These are phyloP conservation scores for Boletus bicolor DNA, from an alignment of 768 basidiomycete genomes.

Conservation along the genomic window DNA sequence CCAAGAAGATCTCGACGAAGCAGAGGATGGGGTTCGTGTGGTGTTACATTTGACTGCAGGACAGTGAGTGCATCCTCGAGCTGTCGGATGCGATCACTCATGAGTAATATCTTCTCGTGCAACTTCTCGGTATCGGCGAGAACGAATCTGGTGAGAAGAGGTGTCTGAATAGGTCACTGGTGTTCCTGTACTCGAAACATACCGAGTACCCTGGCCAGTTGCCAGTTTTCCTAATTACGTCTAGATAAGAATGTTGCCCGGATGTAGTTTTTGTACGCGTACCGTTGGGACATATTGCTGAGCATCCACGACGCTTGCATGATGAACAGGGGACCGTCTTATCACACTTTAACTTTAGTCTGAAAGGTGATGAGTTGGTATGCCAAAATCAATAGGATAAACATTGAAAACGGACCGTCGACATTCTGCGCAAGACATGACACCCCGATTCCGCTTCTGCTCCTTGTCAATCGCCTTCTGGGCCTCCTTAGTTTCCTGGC, in stretches of 20 bases:
- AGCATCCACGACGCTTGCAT: slow-evolving; percentile 72
- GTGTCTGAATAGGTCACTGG: not conserved
- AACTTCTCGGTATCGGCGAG: slow-evolving; percentile 69
- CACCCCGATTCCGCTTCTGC: slow-evolving; percentile 59
- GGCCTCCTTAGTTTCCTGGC: slow-evolving; percentile 30
- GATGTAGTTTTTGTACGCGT: not conserved
- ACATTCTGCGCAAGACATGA: slow-evolving; percentile 58
- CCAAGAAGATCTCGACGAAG: slow-evolving; percentile 57
- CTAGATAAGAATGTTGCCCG: not conserved
- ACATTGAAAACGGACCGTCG: slow-evolving; percentile 41
- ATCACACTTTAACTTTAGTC: slow-evolving; percentile 72
- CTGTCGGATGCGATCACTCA: slow-evolving; percentile 69
- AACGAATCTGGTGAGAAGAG: slow-evolving; percentile 48
- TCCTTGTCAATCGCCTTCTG: slow-evolving; percentile 63
- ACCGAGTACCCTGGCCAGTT: slow-evolving; percentile 78
- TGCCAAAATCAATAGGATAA: not conserved
- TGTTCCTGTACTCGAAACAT: slow-evolving; percentile 14
- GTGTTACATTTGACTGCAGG: slow-evolving; percentile 44
- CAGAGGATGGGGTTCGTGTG: slow-evolving; percentile 55
- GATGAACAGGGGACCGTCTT: slow-evolving; percentile 57
- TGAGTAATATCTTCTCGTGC: slow-evolving; percentile 62
- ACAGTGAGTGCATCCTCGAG: slow-evolving; percentile 66
- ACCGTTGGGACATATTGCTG: slow-evolving; percentile 74
- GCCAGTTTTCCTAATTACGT: slow-evolving; percentile 50
- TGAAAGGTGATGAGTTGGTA: slow-evolving; percentile 20